Percentiles rank a stretch among this genome's conserved stretches.
Evolutionary conservation across 257 asterid genomes (phyloP).

Genomic region (Plantago major): DNA sequence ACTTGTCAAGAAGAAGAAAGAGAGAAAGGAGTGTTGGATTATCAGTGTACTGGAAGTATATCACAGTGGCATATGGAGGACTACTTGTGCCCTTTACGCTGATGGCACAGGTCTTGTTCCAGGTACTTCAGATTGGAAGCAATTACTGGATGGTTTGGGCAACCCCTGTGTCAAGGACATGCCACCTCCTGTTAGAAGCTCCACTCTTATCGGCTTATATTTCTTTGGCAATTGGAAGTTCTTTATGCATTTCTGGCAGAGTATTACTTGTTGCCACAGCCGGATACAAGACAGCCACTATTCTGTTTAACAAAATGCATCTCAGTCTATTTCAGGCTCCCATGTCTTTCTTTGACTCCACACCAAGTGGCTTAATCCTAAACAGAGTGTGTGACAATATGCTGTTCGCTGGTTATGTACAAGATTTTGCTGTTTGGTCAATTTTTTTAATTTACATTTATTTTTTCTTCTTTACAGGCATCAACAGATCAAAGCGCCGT

Average conservation of each 20-base stretch:
- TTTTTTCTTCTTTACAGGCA: conserved; percentile 43
- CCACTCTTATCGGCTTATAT: conserved; percentile 69
- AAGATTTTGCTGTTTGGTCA: neutral
- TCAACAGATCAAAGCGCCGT: conserved; percentile 84
- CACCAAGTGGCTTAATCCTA: conserved; percentile 93
- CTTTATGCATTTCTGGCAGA: conserved; percentile 61
- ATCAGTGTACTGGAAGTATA: conserved; percentile 75
- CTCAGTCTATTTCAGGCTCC: conserved; percentile 76
- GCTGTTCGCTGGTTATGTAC: neutral
- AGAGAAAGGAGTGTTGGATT: conserved; percentile 72
- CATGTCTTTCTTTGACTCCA: conserved; percentile 92
- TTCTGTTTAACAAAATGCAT: conserved; percentile 75
- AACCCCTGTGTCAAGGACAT: conserved; percentile 73
- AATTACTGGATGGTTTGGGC: conserved; percentile 99
- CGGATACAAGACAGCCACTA: conserved; percentile 67
- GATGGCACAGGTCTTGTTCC: conserved; percentile 59
- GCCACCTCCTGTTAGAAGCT: conserved; percentile 46
- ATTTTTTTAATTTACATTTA: neutral
- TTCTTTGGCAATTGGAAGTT: conserved; percentile 57
- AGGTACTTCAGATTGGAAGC: conserved; percentile 80
- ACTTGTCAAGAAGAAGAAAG: conserved; percentile 94
- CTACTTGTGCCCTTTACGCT: conserved; percentile 73
- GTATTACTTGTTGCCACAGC: conserved; percentile 48
- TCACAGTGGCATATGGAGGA: conserved; percentile 81
- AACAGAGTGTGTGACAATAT: conserved; percentile 53